A percentile compares a stretch with the other conserved stretches of the same genome.
These are phyloP conservation scores for Teunomyces pallodes DNA, from an alignment of 805 yeast species.

Conservation along the genomic window DNA sequence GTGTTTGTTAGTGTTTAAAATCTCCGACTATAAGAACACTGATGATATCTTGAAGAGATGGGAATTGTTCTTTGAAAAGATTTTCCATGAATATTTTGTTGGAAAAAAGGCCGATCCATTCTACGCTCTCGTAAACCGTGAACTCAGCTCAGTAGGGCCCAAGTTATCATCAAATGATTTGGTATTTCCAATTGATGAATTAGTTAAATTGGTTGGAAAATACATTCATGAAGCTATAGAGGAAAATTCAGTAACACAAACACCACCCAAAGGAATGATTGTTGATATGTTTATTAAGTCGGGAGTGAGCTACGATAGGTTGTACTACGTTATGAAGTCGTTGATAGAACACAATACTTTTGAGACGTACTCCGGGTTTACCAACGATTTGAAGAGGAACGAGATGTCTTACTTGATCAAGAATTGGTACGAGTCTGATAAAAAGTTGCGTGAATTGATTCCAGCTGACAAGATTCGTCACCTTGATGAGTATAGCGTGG, in stretches of 20 bases:
- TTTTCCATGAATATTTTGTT: constrained; percentile 30
- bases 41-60: constrained; percentile 83
- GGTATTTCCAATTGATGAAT: constrained; percentile 74
- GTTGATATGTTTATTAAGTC: constrained; percentile 61
- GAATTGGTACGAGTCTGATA: constrained; percentile 65
- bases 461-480: constrained; percentile 43
- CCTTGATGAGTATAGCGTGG: constrained; percentile 47
- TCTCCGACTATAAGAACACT: constrained; percentile 79
- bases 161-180: constrained; percentile 66
- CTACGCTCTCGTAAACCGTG: constrained; percentile 34
- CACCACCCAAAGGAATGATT: constrained; percentile 52
- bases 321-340: constrained; percentile 63
- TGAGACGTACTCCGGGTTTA: constrained; percentile 51
- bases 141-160: constrained; percentile 54
- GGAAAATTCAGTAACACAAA: constrained; percentile 29
- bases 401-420: constrained; percentile 67
- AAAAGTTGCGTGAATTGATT: constrained; percentile 58
- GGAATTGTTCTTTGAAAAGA: constrained; percentile 64
- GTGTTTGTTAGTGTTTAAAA: constrained; percentile 72
- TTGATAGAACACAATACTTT: constrained; percentile 57
- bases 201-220: constrained; percentile 63
- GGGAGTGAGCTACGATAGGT: constrained; percentile 61
- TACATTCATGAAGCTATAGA: constrained; percentile 43
- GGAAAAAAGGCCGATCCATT: constrained; percentile 34
- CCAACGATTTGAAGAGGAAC: constrained; percentile 31